Evolutionary conservation across 352 stramenopile genomes (phyloP).

Genomic region (Pythium volutum): DNA sequence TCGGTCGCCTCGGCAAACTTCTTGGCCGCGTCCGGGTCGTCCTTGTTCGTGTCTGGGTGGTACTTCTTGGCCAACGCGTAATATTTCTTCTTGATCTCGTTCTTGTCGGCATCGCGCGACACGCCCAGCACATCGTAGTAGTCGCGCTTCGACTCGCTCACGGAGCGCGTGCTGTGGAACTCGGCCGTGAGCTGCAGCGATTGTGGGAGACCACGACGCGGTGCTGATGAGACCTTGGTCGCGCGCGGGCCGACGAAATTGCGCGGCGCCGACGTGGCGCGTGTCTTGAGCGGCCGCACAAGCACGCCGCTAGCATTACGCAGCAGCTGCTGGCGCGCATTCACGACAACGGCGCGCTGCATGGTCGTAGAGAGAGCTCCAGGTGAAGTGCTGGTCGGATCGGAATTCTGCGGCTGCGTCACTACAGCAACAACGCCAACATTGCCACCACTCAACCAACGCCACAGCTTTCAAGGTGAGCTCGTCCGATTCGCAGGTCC

Average conservation of each 20-base stretch:
- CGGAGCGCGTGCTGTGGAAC: slow-evolving; percentile 68
- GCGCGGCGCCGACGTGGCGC: background rate
- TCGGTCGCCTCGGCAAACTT: slow-evolving; percentile 94
- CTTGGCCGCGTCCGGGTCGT: slow-evolving; percentile 83
- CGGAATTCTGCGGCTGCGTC: slow-evolving; percentile 29
- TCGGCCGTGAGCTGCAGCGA: slow-evolving; percentile 20
- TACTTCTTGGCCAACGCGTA: slow-evolving; percentile 97
- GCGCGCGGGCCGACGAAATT: background rate
- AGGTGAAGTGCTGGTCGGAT: slow-evolving; percentile 1
- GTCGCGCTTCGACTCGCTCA: slow-evolving; percentile 84
- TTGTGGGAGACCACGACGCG: background rate
- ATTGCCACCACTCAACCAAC: slow-evolving; percentile 27
- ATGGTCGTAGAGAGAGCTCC: slow-evolving; percentile 4
- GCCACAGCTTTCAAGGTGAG: background rate
- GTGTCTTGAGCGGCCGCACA: slow-evolving; percentile 24
- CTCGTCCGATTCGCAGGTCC: background rate
- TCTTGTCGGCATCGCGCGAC: slow-evolving; percentile 85
- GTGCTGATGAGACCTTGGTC: background rate
- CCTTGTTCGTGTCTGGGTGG: slow-evolving; percentile 98
- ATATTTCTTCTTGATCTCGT: slow-evolving; percentile 98
- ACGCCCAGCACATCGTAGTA: slow-evolving; percentile 97
- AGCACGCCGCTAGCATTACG: slow-evolving; percentile 17
- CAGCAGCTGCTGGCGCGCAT: slow-evolving; percentile 19
- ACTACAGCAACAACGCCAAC: slow-evolving; percentile 11
- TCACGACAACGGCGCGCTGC: slow-evolving; percentile 16